Evolutionary conservation across 805 yeast genomes (phyloP).

Genomic region (Yamadazyma scolyti): DNA sequence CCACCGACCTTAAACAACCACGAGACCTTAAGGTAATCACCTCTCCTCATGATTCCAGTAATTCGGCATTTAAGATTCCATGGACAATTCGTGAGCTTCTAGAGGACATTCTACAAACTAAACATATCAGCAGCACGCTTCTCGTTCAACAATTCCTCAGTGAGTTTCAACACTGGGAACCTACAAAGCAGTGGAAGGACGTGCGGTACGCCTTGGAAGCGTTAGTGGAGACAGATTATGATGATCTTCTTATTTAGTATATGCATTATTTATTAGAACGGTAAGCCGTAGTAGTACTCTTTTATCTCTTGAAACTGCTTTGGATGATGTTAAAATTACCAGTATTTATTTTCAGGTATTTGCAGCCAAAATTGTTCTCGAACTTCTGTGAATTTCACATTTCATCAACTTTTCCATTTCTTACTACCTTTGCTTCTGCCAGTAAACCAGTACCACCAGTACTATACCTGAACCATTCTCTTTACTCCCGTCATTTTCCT

Average conservation of each 20-base stretch:
- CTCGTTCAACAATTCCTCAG: constrained; percentile 21
- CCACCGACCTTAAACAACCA: constrained; percentile 26
- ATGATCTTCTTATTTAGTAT: constrained; percentile 28
- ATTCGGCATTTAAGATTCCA: constrained; percentile 25
- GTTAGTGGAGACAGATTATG: constrained; percentile 25
- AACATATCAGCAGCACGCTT: constrained; percentile 23
- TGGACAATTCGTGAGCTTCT: constrained; percentile 38
- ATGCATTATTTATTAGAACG: no score
- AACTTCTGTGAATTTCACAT: no score
- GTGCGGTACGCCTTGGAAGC: constrained; percentile 30
- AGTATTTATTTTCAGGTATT: no score
- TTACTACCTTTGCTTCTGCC: no score
- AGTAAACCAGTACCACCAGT: no score
- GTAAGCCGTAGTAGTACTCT: no score
- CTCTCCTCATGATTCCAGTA: constrained; percentile 5
- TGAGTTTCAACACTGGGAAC: constrained; percentile 28
- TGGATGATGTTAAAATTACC: no score
- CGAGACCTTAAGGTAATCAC: constrained; percentile 9
- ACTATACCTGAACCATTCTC: no score
- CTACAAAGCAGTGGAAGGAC: constrained; percentile 29
- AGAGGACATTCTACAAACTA: constrained; percentile 28
- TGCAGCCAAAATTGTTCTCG: no score
- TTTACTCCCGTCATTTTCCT: no score
- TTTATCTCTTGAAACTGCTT: no score
- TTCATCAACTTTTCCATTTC: no score